phyloP scores from a whole-genome alignment of 164 flowering plant genomes.

The Sedum album region DNA sequence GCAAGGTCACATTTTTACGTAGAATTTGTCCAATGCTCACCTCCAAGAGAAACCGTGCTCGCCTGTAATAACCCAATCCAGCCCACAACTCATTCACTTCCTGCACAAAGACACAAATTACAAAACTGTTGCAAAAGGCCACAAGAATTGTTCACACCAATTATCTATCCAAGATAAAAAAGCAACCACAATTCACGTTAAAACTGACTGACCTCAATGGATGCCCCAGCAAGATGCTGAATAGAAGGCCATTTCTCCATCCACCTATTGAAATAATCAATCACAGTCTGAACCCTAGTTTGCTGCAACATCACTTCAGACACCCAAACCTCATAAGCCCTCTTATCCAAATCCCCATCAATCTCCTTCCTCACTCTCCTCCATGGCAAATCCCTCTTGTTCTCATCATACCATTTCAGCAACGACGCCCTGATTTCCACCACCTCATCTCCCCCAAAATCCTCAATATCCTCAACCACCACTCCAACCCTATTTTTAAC shows the following conservation, averaged over 20 bases:
- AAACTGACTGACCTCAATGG: constrained; percentile 57
- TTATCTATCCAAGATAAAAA: not conserved
- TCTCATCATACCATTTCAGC: constrained; percentile 48
- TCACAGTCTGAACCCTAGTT: constrained; percentile 73
- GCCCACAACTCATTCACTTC: constrained; percentile 99
- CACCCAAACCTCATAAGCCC: constrained; percentile 93
- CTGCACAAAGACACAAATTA: constrained; percentile 18
- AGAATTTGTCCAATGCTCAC: constrained; percentile 19
- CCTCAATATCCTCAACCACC: constrained; percentile 29
- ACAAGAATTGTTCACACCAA: not conserved
- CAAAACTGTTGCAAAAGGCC: no score
- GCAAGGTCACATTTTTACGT: not conserved
- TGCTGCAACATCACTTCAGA: constrained; percentile 98
- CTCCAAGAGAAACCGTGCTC: constrained; percentile 86
- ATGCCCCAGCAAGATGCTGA: constrained; percentile 65
- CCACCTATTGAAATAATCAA: constrained; percentile 78
- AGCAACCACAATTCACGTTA: not conserved
- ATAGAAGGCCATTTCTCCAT: constrained; percentile 86
- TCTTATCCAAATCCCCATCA: constrained; percentile 20
- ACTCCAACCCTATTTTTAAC: not conserved
- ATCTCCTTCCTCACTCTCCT: constrained; percentile 21
- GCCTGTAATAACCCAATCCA: constrained; percentile 90
- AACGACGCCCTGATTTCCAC: constrained; percentile 37
- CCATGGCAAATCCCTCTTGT: constrained; percentile 67
- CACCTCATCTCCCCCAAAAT: constrained; percentile 24